Conservation (phyloP, 2,329 filamentous ascomycete genomes). For the Fusarium sp. region DNA sequence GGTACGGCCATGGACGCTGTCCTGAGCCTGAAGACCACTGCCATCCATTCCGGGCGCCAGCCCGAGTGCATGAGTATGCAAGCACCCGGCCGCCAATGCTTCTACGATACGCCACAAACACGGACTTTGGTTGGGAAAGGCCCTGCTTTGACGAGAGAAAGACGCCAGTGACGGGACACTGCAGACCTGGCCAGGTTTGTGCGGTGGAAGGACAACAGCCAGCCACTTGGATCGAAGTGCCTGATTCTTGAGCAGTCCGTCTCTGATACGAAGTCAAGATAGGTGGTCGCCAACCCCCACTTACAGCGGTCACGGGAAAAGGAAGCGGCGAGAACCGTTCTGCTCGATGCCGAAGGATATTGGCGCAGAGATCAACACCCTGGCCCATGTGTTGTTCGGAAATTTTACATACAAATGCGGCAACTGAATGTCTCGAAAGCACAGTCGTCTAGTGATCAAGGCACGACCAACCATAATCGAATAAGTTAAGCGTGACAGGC, state of each 20-base stretch:
- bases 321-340: slow-evolving; percentile 20
- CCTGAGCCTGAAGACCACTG: slow-evolving; percentile 41
- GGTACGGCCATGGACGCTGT: slow-evolving; percentile 36
- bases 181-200: slow-evolving; percentile 46
- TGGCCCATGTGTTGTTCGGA: slow-evolving; percentile 25
- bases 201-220: slow-evolving; percentile 30
- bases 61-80: slow-evolving; percentile 62
- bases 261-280: slow-evolving; percentile 42
- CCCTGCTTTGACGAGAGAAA: slow-evolving; percentile 46
- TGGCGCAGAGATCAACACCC: slow-evolving; percentile 30
- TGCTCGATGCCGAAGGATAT: slow-evolving; percentile 16
- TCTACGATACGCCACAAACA: slow-evolving; percentile 65
- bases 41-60: slow-evolving; percentile 34
- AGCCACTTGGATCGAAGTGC: slow-evolving; percentile 43
- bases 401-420: slow-evolving; percentile 27
- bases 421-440: slow-evolving; percentile 11
- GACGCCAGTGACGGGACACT: slow-evolving; percentile 49
- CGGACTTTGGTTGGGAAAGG: slow-evolving; percentile 58
- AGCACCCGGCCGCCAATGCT: slow-evolving; percentile 63
- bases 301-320: slow-evolving; percentile 9
- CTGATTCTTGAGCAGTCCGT: slow-evolving; percentile 35
- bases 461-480: slow-evolving; percentile 40
- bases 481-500: slow-evolving; percentile 25
- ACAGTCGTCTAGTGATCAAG: slow-evolving; percentile 40
- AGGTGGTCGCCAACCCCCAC: slow-evolving; percentile 16